Evolutionary conservation across 305 asterid genomes (phyloP).

Genomic region (Galium porrigens): DNA sequence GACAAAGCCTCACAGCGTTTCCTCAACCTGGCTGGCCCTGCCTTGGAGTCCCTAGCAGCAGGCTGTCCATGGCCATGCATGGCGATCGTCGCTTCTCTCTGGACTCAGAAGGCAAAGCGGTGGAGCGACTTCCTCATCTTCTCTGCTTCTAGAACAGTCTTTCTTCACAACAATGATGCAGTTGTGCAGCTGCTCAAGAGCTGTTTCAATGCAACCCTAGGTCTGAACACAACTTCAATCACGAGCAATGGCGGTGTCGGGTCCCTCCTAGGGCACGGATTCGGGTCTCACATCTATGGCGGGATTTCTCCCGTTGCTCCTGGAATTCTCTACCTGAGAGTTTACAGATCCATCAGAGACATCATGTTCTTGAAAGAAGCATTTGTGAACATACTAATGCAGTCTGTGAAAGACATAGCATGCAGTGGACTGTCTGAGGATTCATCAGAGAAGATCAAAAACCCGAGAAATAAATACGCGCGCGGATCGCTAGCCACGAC

Average conservation of each 20-base stretch:
- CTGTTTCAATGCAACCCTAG: constrained; percentile 63
- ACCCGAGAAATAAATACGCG: constrained; percentile 31
- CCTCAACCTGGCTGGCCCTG: constrained; percentile 92
- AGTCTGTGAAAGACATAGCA: constrained; percentile 56
- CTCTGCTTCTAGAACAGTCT: constrained; percentile 89
- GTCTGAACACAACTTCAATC: constrained; percentile 41
- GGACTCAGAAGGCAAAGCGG: constrained; percentile 90
- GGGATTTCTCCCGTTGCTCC: constrained; percentile 97
- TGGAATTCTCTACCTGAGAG: constrained; percentile 73
- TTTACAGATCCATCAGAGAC: constrained; percentile 64
- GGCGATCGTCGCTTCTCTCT: constrained; percentile 87
- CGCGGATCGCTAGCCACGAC: constrained; percentile 53
- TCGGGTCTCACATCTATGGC: constrained; percentile 70
- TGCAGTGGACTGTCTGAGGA: constrained; percentile 22
- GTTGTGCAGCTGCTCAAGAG: constrained; percentile 75
- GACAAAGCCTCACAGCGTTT: constrained; percentile 87
- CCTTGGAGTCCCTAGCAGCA: constrained; percentile 88
- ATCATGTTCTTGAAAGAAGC: constrained; percentile 78
- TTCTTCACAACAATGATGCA: constrained; percentile 78
- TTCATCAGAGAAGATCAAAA: constrained; percentile 23
- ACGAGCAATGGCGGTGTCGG: constrained; percentile 77
- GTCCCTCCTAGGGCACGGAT: constrained; percentile 85
- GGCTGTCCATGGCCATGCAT: constrained; percentile 99
- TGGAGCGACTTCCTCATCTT: constrained; percentile 95
- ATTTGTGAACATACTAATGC: constrained; percentile 55